Base-by-base conservation (phyloP, 768 basidiomycete genomes). In the Hygrocybe punicea region DNA sequence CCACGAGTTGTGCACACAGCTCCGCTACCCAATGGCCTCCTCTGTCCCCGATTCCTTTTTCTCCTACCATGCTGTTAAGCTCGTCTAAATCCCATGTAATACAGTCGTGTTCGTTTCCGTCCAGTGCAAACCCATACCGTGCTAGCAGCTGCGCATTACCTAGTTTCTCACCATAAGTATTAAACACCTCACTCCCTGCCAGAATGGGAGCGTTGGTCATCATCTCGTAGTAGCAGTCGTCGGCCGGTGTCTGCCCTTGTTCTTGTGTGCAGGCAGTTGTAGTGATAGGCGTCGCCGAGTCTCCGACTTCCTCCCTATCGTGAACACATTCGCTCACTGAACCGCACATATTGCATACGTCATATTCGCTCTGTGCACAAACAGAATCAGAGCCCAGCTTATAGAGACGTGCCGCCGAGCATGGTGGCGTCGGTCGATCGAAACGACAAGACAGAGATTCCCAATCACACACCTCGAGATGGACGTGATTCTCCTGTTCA, bases 51-150 rank as follows among this genome's bases (percentile, higher is more conserved):
- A 4, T 36, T 58, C 17, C 55, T 57, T 25, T 46, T n/a, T 29
- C 21, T 16, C 50, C 46, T 4, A 39, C 47, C 62, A 57, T 49
- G 53, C 63, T 53, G 46, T 62, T 52, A 7, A 78, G 60, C 40
- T 78, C 74, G 7, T 63, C 62, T 10, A 70, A 47, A 11, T 69
- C 68, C 77, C 79, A 82, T 6, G 67, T 72, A 21, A 87, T 63
- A n/a, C 72, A 65, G 63, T 91, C 88, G 58, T 81, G 76, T 48
- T 85, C 86, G 66, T 91, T 91, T 21, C 77, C 83, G 46, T 90
- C 85, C n/a, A 91, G 76, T 24, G 76, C 67, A 65, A 92, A 92
- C 0, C 90, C 90, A 67, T 91, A 91, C 59, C 80, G 83, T 14
- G 73, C 76, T 51, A 91, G 73, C 13, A 92, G 78, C 62, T 84